Evolutionary conservation across 768 basidiomycete genomes (phyloP).

Genomic region (Pulveroboletus sp.): DNA sequence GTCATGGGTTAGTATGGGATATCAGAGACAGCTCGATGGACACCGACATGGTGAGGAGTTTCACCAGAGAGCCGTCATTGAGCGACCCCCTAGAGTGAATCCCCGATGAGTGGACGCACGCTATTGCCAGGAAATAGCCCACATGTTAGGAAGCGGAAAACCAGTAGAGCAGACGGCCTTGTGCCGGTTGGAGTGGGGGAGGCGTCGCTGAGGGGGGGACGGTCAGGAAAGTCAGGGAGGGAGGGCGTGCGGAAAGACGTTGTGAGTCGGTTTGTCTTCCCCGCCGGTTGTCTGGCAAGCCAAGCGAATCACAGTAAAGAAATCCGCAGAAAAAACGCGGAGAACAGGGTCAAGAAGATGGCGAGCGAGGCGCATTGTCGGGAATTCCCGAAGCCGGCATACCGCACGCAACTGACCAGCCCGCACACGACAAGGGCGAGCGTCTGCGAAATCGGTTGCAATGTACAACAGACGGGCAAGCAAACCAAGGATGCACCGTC

Average conservation of each 20-base stretch:
- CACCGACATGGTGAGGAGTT: conserved; percentile 19
- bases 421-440: not conserved
- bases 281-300: conserved; percentile 3
- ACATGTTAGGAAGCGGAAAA: conserved; percentile 11
- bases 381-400: conserved; percentile 26
- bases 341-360: conserved; percentile 10
- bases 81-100: conserved; percentile 26
- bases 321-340: conserved; percentile 17
- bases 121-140: conserved; percentile 13
- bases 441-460: not conserved
- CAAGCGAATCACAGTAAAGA: conserved; percentile 5
- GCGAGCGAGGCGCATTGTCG: conserved; percentile 16
- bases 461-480: conserved; percentile 3
- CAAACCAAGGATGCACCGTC: not conserved
- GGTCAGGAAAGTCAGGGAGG: not conserved
- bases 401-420: conserved; percentile 19
- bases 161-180: not conserved
- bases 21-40: not conserved
- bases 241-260: not conserved
- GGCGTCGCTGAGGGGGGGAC: not conserved
- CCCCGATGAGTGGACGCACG: conserved; percentile 17
- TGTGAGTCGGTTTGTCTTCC: conserved; percentile 15
- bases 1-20: conserved; percentile 10
- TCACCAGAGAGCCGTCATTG: conserved; percentile 17
- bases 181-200: conserved; percentile 1